phyloP scores from a whole-genome alignment of 202 grass and related monocot genomes.

The Carex arenaria region DNA sequence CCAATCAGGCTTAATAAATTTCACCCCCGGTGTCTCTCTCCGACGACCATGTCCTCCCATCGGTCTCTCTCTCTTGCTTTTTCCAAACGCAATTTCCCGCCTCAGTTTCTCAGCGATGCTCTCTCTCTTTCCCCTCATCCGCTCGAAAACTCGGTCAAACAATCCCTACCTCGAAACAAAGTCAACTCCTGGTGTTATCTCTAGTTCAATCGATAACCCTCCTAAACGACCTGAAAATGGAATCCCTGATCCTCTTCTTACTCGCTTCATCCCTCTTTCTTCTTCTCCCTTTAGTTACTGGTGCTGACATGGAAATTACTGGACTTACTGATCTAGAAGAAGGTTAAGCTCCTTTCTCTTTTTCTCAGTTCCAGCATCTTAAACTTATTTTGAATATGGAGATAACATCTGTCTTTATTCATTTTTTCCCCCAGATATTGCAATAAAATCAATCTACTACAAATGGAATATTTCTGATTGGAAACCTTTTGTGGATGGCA shows the following conservation, averaged over 20 bases:
- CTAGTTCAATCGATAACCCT: neutral
- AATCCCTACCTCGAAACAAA: neutral
- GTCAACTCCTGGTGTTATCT: conserved; percentile 9
- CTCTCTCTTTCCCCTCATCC: neutral
- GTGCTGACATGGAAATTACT: neutral
- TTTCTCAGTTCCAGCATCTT: neutral
- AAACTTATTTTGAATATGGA: neutral
- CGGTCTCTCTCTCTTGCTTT: neutral
- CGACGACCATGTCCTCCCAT: conserved; percentile 15
- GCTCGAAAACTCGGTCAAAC: neutral
- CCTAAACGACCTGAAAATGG: conserved; percentile 5
- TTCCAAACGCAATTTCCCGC: neutral
- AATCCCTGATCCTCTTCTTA: neutral
- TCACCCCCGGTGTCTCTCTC: neutral
- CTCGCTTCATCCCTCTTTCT: neutral
- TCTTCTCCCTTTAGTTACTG: neutral
- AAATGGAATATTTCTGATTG: neutral
- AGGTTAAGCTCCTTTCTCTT: neutral
- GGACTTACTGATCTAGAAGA: neutral
- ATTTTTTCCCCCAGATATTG: neutral
- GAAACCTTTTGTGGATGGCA: neutral
- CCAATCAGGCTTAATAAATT: neutral
- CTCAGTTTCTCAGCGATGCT: conserved; percentile 10
- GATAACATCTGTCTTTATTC: neutral
- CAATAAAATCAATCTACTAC: neutral